Base-by-base conservation (phyloP, 2,329 filamentous ascomycete species). In the Helotiales sp. region DNA sequence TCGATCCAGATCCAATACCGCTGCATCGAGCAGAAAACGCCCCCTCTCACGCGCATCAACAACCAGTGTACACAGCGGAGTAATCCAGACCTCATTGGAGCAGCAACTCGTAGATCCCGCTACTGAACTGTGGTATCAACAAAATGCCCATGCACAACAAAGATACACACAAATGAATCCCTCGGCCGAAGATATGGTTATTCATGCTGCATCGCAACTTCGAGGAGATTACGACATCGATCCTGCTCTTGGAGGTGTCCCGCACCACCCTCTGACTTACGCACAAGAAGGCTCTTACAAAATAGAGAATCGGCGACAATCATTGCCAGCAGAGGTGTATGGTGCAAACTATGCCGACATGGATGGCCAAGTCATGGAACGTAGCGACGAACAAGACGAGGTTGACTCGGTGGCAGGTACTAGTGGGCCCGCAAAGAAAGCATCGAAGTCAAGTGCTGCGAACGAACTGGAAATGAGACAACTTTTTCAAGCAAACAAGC, bases 381-480 rank as follows among this genome's bases (percentile, higher is more conserved):
- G 71, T 10, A 73, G 71, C 55, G 83, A 86, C 46, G 81, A 82
- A 27, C 78, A 79, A 44, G 81, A 85, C 10, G 84, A 86, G 12
- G 78, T 72, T 17, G 81, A 86, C 55, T 80, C 81, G 3, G 69
- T 82, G 58, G 72, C 74, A 1, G 77, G 77, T 10, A 70, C 74
- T 7, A 67, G 72, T 15, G 73, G 73, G 25, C 78, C 79, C 36
- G 74, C 80, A 31, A 88, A 84, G 71, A 79, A 83, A 27, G 74
- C 76, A n/a, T 80, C 83, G 27, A 81, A 86, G 49, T 86, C 88
- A 15, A 91, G 85, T 62, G 88, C 89, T 2, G 91, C 90, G 63
- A 93, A 93, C 66, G 90, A 93, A 72, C 80, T 89, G 58, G 90
- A 93, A 72, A 86, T 93, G 81, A 82, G 89, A 42, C 87, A 90